phyloP scores from a whole-genome alignment of 2,329 filamentous ascomycete genomes.

The Calonectria pauciramosa region DNA sequence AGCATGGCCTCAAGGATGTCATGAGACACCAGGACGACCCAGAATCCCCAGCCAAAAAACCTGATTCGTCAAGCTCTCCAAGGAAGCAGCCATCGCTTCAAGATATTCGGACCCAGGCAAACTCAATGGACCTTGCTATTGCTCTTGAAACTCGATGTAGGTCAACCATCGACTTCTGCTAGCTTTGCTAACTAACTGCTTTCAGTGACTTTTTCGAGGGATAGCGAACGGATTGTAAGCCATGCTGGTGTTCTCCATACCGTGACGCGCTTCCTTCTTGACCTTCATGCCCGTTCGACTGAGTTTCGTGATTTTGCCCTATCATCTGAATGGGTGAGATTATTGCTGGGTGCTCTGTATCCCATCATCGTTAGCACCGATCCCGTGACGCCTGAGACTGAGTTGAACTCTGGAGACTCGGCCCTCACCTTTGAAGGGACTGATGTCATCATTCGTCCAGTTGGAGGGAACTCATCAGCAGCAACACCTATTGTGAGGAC shows the following conservation, averaged over 20 bases:
- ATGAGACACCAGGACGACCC: conserved; percentile 73
- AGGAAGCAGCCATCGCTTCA: conserved; percentile 31
- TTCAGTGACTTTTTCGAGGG: conserved; percentile 48
- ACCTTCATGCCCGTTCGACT: conserved; percentile 81
- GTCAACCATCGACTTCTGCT: conserved; percentile 38
- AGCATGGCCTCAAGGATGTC: conserved; percentile 82
- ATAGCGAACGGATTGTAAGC: conserved; percentile 60
- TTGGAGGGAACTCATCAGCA: conserved; percentile 67
- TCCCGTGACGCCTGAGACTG: conserved; percentile 84
- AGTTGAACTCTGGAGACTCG: conserved; percentile 87
- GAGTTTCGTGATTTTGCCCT: conserved; percentile 87
- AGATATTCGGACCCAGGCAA: conserved; percentile 58
- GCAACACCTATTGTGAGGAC: conserved; percentile 81
- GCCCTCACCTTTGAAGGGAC: conserved; percentile 87
- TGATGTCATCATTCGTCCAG: conserved; percentile 85
- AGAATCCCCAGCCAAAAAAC: conserved; percentile 62
- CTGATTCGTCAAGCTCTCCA: conserved; percentile 14
- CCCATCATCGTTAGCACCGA: conserved; percentile 91
- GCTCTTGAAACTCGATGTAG: conserved; percentile 69
- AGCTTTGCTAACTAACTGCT: conserved; percentile 28
- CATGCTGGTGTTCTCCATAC: conserved; percentile 79
- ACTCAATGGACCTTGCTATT: conserved; percentile 77
- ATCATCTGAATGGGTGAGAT: conserved; percentile 84
- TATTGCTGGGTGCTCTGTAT: conserved; percentile 85
- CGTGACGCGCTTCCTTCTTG: conserved; percentile 82